phyloP scores from a whole-genome alignment of 129 eudicot species.

The Lactuca saligna region DNA sequence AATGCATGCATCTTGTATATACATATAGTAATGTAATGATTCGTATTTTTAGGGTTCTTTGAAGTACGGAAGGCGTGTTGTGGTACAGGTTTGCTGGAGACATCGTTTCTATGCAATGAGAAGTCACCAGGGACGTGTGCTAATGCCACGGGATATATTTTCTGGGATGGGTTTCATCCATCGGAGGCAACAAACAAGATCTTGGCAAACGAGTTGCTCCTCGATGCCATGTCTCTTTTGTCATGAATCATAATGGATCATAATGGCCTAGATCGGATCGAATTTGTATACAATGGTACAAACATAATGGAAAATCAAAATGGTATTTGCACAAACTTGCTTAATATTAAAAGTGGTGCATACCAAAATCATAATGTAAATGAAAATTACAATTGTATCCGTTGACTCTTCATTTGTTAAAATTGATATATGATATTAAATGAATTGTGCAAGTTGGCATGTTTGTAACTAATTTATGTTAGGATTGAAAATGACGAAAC shows the following conservation, averaged over 20 bases:
- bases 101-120: slow-evolving; percentile 67
- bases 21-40: background rate
- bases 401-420: too few species aligned
- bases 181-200: slow-evolving; percentile 79
- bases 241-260: slow-evolving; percentile 32
- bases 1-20: background rate
- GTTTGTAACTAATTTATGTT: too few species aligned
- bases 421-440: too few species aligned
- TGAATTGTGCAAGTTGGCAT: too few species aligned
- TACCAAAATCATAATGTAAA: too few species aligned
- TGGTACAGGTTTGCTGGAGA: slow-evolving; percentile 82
- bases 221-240: slow-evolving; percentile 68
- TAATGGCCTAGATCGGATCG: too few species aligned
- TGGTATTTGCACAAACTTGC: too few species aligned
- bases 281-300: too few species aligned
- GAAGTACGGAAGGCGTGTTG: slow-evolving; percentile 97
- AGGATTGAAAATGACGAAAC: too few species aligned
- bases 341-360: too few species aligned
- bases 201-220: slow-evolving; percentile 60
- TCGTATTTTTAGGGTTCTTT: slow-evolving; percentile 60
- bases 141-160: slow-evolving; percentile 79
- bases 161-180: slow-evolving; percentile 96
- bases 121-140: slow-evolving; percentile 76
- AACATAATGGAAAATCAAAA: too few species aligned
- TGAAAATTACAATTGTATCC: too few species aligned